Conservation (phyloP, 768 basidiomycete genomes). For the Sarcodon aspratus region DNA sequence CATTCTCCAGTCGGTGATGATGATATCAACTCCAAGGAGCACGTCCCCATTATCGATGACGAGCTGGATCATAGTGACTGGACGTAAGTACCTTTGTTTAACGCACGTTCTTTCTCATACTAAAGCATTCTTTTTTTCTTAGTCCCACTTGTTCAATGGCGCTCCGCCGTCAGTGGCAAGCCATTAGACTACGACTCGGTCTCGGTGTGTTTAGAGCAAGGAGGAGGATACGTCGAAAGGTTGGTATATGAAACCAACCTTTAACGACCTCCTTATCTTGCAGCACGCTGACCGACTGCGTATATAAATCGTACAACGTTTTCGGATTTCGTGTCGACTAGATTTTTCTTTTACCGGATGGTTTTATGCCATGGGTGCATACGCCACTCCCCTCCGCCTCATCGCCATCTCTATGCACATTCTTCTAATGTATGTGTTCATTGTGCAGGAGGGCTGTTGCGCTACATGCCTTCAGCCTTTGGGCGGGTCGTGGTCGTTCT, state of each 20-base stretch:
- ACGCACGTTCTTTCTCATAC: not conserved
- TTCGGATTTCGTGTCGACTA: too few relatives aligned
- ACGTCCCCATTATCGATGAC: not conserved
- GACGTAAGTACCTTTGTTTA: conserved; percentile 8
- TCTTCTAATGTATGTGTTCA: too few relatives aligned
- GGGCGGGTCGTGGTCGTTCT: too few relatives aligned
- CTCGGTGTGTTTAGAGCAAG: conserved; percentile 48
- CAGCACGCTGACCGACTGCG: too few relatives aligned
- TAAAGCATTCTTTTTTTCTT: not conserved
- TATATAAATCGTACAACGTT: too few relatives aligned
- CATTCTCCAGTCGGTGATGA: not conserved
- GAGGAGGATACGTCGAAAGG: conserved; percentile 20
- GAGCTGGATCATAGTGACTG: conserved; percentile 5
- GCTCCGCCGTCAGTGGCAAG: conserved; percentile 51
- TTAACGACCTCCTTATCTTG: too few relatives aligned
- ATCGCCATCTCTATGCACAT: too few relatives aligned
- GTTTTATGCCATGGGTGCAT: too few relatives aligned
- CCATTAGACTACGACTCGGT: conserved; percentile 39
- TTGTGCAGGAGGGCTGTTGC: too few relatives aligned
- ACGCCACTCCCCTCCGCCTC: too few relatives aligned
- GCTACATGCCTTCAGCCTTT: too few relatives aligned
- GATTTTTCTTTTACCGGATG: too few relatives aligned
- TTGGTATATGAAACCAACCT: conserved; percentile 3
- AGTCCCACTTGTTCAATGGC: conserved; percentile 49
- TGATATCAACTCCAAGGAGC: not conserved